Evolutionary conservation across 306 rosid species (phyloP).

Genomic region (Vigna radiata): DNA sequence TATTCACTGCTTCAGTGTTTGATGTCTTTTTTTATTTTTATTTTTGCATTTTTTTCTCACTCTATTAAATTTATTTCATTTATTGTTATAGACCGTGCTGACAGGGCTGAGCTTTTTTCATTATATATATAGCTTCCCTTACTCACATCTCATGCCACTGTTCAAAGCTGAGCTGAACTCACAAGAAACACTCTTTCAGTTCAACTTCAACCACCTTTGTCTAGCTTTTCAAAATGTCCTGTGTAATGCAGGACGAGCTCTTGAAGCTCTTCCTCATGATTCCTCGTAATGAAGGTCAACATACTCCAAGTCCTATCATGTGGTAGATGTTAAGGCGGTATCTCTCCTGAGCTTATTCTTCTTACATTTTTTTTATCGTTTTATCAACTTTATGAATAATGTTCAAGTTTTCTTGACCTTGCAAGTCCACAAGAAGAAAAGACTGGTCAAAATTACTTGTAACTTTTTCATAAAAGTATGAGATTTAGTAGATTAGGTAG

Average conservation of each 20-base stretch:
- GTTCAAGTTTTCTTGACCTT: slow-evolving; percentile 98
- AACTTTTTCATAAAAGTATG: not conserved
- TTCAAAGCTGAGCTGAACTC: slow-evolving; percentile 33
- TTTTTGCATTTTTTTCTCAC: not conserved
- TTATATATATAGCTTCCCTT: slow-evolving; percentile 50
- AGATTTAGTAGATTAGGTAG: not conserved
- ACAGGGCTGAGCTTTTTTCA: slow-evolving; percentile 13
- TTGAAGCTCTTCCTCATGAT: slow-evolving; percentile 26
- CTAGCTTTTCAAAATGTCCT: slow-evolving; percentile 13
- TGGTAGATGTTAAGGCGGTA: slow-evolving; percentile 62
- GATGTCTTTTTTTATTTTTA: slow-evolving; percentile 52
- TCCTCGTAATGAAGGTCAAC: slow-evolving; percentile 10
- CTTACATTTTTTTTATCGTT: slow-evolving; percentile 10
- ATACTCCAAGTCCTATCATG: slow-evolving; percentile 3
- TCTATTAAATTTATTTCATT: slow-evolving; percentile 33
- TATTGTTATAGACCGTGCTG: slow-evolving; percentile 20
- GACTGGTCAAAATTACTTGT: not conserved
- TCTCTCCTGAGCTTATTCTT: slow-evolving; percentile 95
- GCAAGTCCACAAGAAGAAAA: slow-evolving; percentile 61
- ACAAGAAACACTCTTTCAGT: not conserved
- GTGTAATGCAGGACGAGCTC: not conserved
- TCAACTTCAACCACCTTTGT: not conserved
- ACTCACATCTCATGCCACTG: slow-evolving; percentile 42
- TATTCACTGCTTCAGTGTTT: slow-evolving; percentile 51
- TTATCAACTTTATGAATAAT: slow-evolving; percentile 35